phyloP scores from a whole-genome alignment of 805 yeast genomes.

The Metschnikowia noctiluminum region DNA sequence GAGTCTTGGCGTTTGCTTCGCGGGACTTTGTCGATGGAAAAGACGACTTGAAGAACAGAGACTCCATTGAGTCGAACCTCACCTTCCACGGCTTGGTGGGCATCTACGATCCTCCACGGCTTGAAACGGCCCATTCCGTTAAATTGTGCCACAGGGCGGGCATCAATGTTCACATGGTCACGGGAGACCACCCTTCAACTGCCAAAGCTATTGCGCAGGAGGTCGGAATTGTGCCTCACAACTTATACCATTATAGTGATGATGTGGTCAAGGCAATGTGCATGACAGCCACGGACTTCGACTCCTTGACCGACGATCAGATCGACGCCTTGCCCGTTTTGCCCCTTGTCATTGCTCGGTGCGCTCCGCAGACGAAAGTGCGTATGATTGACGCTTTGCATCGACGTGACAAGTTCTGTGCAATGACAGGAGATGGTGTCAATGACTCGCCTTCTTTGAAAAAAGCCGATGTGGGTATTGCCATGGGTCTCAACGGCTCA shows the following conservation, averaged over 20 bases:
- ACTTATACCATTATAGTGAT: slow-evolving; percentile 51
- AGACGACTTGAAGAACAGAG: slow-evolving; percentile 12
- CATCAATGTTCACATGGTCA: slow-evolving; percentile 18
- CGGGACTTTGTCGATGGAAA: slow-evolving; percentile 6
- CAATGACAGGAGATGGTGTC: slow-evolving; percentile 61
- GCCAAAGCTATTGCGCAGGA: slow-evolving; percentile 20
- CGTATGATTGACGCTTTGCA: slow-evolving; percentile 71
- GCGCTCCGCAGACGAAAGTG: slow-evolving; percentile 79
- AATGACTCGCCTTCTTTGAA: slow-evolving; percentile 25
- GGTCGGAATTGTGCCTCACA: slow-evolving; percentile 26
- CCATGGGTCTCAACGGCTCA: slow-evolving; percentile 26
- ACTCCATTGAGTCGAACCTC: slow-evolving; percentile 12
- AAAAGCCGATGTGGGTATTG: slow-evolving; percentile 26
- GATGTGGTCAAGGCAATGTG: slow-evolving; percentile 62
- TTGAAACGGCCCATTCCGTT: slow-evolving; percentile 15
- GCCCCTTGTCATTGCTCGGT: slow-evolving; percentile 74
- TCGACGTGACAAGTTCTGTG: slow-evolving; percentile 46
- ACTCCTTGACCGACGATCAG: slow-evolving; percentile 54
- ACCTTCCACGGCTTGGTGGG: slow-evolving; percentile 17
- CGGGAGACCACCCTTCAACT: slow-evolving; percentile 18
- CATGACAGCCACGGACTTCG: slow-evolving; percentile 72
- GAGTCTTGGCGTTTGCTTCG: slow-evolving; percentile 17
- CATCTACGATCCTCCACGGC: slow-evolving; percentile 17
- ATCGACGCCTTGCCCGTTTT: slow-evolving; percentile 59
- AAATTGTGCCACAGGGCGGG: slow-evolving; percentile 17